A percentile compares a stretch with the other conserved stretches of the same genome.
Evolutionary conservation across 2,329 filamentous ascomycete species (phyloP).

Genomic region (Lasiodiplodia theobromae): DNA sequence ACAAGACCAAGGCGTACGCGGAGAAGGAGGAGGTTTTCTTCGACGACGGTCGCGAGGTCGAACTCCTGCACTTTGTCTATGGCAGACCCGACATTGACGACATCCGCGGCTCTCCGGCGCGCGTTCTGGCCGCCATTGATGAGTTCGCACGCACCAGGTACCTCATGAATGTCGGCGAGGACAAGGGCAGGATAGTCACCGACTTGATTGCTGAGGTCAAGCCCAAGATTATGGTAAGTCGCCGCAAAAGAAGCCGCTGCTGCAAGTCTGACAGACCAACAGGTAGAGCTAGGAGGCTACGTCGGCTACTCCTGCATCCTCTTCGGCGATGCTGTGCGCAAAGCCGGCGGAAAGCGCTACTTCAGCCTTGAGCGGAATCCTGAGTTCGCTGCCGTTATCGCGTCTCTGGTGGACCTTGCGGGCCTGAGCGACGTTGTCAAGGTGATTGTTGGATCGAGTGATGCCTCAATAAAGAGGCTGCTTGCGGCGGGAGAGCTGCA

Average conservation of each 20-base stretch:
- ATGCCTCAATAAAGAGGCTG: slow-evolving; percentile 69
- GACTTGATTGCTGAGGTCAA: slow-evolving; percentile 72
- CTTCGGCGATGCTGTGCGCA: slow-evolving; percentile 71
- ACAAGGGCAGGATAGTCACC: slow-evolving; percentile 75
- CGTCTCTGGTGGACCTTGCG: slow-evolving; percentile 74
- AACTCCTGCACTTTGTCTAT: slow-evolving; percentile 75
- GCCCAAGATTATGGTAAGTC: slow-evolving; percentile 67
- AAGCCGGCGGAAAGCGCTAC: slow-evolving; percentile 70
- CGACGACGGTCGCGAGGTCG: slow-evolving; percentile 76
- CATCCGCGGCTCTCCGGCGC: slow-evolving; percentile 68
- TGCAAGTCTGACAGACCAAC: slow-evolving; percentile 31
- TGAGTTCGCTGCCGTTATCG: slow-evolving; percentile 74
- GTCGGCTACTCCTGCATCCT: slow-evolving; percentile 82
- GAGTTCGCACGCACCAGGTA: slow-evolving; percentile 72
- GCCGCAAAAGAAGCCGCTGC: neutral
- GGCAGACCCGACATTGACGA: slow-evolving; percentile 66
- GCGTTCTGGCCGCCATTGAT: slow-evolving; percentile 74
- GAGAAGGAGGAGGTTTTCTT: slow-evolving; percentile 56
- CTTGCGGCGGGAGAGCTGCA: slow-evolving; percentile 60
- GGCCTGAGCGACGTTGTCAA: slow-evolving; percentile 74
- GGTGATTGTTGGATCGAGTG: slow-evolving; percentile 73
- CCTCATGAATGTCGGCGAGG: slow-evolving; percentile 80
- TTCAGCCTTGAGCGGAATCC: slow-evolving; percentile 77
- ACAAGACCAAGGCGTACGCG: slow-evolving; percentile 56
- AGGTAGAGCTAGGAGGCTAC: slow-evolving; percentile 80